phyloP scores from a whole-genome alignment of 129 eudicot genomes.

The Chrysanthemum makinoi region DNA sequence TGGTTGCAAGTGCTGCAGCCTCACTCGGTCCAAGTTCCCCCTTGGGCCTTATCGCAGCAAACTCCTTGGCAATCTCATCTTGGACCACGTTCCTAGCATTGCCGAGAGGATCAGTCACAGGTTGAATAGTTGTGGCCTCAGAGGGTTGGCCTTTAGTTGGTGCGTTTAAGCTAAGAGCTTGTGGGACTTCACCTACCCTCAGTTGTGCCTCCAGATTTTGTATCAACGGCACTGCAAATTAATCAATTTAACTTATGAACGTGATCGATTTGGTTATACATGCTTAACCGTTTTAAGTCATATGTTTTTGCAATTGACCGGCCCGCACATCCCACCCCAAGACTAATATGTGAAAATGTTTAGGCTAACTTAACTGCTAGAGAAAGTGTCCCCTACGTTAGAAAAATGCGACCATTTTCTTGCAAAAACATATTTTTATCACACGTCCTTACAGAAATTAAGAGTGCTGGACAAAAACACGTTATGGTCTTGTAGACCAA shows the following conservation, averaged over 20 bases:
- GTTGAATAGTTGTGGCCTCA: conserved; percentile 10
- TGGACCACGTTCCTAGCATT: conserved; percentile 63
- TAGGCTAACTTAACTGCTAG: no score
- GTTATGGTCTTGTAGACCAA: no score
- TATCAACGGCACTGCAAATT: conserved; percentile 79
- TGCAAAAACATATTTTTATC: no score
- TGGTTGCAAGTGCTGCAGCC: conserved; percentile 81
- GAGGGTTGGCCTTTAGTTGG: conserved; percentile 15
- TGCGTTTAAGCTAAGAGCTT: conserved; percentile 36
- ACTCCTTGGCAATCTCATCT: conserved; percentile 70
- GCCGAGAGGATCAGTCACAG: conserved; percentile 53
- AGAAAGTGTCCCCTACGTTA: no score
- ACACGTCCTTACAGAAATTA: no score
- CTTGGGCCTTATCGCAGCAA: conserved; percentile 65
- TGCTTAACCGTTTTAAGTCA: no score
- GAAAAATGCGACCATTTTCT: no score
- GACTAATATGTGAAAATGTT: no score
- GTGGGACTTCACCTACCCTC: conserved; percentile 75
- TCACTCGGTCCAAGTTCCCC: conserved; percentile 78
- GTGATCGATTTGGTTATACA: no score
- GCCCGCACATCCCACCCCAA: no score
- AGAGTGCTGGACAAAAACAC: no score
- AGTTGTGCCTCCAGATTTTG: conserved; percentile 72
- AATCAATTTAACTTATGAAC: not conserved
- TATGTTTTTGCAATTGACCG: no score